Conservation (phyloP, 345 rosid species). For the Toxicodendron radicans region DNA sequence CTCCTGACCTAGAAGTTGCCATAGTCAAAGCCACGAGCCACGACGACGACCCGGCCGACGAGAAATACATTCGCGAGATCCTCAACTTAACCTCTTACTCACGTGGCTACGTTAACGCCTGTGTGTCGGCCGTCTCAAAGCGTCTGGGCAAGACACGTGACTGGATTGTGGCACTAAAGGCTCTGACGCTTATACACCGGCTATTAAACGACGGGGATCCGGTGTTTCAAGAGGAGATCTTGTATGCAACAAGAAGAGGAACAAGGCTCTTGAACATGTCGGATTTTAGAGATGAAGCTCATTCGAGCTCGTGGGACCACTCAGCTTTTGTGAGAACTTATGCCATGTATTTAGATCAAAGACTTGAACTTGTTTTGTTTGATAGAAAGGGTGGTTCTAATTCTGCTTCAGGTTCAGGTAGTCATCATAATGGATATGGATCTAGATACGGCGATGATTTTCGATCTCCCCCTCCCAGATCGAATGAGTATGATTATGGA, state of each 20-base stretch:
- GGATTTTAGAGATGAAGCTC: constrained; percentile 76
- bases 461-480: constrained; percentile 69
- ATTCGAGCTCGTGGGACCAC: constrained; percentile 85
- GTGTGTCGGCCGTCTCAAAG: constrained; percentile 67
- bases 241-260: constrained; percentile 68
- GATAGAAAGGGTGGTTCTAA: constrained; percentile 38
- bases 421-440: constrained; percentile 35
- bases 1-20: constrained; percentile 93
- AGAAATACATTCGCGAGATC: constrained; percentile 81
- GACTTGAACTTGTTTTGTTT: constrained; percentile 59
- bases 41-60: constrained; percentile 83
- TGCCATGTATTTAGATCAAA: constrained; percentile 76
- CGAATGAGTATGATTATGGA: constrained; percentile 57
- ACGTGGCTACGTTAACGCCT: constrained; percentile 74
- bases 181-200: constrained; percentile 70
- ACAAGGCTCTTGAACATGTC: constrained; percentile 82
- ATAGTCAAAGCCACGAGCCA: constrained; percentile 94
- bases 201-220: constrained; percentile 72
- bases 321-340: constrained; percentile 73
- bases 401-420: constrained; percentile 27
- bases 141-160: constrained; percentile 84
- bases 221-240: constrained; percentile 72
- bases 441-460: constrained; percentile 49
- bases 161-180: constrained; percentile 88
- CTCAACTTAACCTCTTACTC: constrained; percentile 71